A percentile compares a stretch with the other conserved stretches of the same genome.
Evolutionary conservation across 257 asterid genomes (phyloP).

Genomic region (Fraxinus excelsior): DNA sequence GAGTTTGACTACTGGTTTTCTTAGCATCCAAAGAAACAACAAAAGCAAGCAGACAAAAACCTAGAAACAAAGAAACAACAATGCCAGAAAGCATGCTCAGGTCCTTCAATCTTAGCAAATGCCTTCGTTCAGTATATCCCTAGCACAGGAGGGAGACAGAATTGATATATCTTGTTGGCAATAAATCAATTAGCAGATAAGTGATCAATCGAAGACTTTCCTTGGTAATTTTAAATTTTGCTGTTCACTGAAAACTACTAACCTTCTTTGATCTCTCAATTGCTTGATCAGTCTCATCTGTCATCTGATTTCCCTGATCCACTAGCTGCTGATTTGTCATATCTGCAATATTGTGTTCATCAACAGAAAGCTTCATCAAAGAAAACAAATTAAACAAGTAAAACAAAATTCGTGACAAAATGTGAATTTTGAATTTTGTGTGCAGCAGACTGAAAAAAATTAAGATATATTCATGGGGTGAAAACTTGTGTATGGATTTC

Average conservation of each 20-base stretch:
- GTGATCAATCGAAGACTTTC: constrained; percentile 4
- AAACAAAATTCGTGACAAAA: constrained; percentile 1
- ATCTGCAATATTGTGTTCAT: constrained; percentile 50
- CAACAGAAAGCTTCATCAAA: constrained; percentile 29
- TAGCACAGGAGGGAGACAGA: constrained; percentile 12
- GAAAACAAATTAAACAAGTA: constrained; percentile 17
- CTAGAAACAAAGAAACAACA: constrained; percentile 18
- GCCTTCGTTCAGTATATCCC: not conserved
- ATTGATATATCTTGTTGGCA: constrained; percentile 2
- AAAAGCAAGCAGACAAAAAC: constrained; percentile 1
- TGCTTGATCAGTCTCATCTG: constrained; percentile 94
- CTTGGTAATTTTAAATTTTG: constrained; percentile 19
- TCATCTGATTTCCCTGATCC: constrained; percentile 82
- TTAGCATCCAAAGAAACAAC: constrained; percentile 17
- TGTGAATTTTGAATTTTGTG: constrained; percentile 17
- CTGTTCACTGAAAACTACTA: constrained; percentile 22
- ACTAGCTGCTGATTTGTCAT: constrained; percentile 89
- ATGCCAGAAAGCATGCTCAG: constrained; percentile 1
- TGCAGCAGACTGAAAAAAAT: not conserved
- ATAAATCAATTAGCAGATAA: constrained; percentile 17
- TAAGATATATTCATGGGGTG: not conserved
- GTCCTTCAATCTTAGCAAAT: not conserved
- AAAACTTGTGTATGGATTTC: not conserved
- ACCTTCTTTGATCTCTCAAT: constrained; percentile 93
- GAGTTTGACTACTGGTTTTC: not conserved